phyloP scores from a whole-genome alignment of 2,329 filamentous ascomycete genomes.

The Thermochaetoides dissita region DNA sequence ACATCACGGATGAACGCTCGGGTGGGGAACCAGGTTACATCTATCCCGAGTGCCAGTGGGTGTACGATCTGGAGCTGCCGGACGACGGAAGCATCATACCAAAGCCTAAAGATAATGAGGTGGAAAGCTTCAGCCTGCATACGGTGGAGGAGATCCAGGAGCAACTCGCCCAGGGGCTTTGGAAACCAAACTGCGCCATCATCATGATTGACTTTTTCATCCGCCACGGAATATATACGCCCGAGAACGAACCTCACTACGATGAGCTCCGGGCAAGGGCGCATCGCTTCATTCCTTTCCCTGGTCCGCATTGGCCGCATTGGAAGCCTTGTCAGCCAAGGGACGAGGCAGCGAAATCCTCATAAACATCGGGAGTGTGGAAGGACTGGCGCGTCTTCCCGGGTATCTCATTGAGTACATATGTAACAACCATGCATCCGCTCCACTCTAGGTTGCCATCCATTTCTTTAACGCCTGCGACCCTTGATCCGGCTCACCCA shows the following conservation, averaged over 20 bases:
- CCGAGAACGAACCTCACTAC: conserved; percentile 65
- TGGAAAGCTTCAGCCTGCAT: conserved; percentile 69
- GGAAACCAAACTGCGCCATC: conserved; percentile 85
- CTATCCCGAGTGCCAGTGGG: conserved; percentile 82
- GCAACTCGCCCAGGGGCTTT: conserved; percentile 57
- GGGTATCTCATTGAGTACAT: conserved; percentile 11
- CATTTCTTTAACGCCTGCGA: conserved; percentile 13
- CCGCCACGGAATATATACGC: conserved; percentile 65
- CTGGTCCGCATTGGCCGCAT: conserved; percentile 49
- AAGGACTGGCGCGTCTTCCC: neutral
- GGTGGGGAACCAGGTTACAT: conserved; percentile 71
- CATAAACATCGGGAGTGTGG: neutral
- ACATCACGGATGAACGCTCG: conserved; percentile 59
- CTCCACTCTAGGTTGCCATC: conserved; percentile 2
- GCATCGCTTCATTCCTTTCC: conserved; percentile 71
- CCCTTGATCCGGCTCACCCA: neutral
- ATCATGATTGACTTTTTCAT: conserved; percentile 83
- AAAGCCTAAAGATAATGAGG: conserved; percentile 74
- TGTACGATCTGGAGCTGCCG: conserved; percentile 76
- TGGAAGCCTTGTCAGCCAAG: conserved; percentile 17
- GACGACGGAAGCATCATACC: conserved; percentile 45
- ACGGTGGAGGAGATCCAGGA: conserved; percentile 61
- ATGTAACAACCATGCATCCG: neutral
- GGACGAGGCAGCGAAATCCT: conserved; percentile 1
- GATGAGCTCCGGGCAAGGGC: conserved; percentile 61